Percentiles rank a stretch among this genome's conserved stretches.
These are phyloP conservation scores for Eimeria sp. DNA, from an alignment of 169 alveolate species.

Conservation along the genomic window DNA sequence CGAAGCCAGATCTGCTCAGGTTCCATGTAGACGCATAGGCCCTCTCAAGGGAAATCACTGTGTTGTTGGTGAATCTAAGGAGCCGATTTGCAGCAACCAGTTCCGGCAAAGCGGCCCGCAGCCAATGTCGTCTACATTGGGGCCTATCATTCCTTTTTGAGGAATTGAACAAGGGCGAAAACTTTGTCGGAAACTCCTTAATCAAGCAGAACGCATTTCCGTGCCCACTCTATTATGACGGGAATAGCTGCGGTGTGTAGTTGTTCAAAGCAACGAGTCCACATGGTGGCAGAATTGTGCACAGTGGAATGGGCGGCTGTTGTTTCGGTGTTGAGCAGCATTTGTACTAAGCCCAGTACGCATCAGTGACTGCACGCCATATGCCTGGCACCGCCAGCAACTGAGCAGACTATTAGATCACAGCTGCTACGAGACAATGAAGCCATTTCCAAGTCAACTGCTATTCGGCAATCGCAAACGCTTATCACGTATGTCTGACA, in stretches of 20 bases:
- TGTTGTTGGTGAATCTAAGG: background rate
- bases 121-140: background rate
- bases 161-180: background rate
- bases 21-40: background rate
- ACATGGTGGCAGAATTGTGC: background rate
- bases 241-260: background rate
- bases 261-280: background rate
- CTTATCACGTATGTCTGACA: background rate
- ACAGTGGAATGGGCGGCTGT: background rate
- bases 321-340: background rate
- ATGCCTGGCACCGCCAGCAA: background rate
- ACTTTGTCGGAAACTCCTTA: background rate
- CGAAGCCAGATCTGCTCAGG: background rate
- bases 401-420: background rate
- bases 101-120: background rate
- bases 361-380: background rate
- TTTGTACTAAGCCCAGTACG: background rate
- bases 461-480: background rate
- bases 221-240: background rate
- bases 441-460: background rate
- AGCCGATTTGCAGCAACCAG: background rate
- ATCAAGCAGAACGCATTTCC: background rate
- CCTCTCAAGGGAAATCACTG: background rate
- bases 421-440: background rate
- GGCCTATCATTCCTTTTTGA: background rate